These are phyloP conservation scores for Russula abietina DNA, from an alignment of 768 basidiomycete species.

Conservation along the genomic window DNA sequence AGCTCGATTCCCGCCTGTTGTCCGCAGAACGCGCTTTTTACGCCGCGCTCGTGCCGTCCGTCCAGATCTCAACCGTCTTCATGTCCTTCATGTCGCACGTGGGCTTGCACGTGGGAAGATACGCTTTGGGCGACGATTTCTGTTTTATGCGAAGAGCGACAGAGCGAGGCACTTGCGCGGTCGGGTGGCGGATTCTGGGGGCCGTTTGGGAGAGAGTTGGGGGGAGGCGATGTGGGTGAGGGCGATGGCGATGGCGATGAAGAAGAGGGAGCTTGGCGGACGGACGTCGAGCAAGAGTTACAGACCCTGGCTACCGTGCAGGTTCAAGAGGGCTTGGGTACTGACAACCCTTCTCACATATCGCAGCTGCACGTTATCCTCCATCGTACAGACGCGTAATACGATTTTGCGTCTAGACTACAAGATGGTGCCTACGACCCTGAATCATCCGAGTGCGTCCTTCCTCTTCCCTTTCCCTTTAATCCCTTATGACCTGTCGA, in stretches of 20 bases:
- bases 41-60: conserved; percentile 74
- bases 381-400: conserved; percentile 55
- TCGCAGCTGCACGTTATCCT: no score
- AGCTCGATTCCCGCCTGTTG: conserved; percentile 54
- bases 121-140: conserved; percentile 95
- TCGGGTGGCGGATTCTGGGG: conserved; percentile 80
- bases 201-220: conserved; percentile 41
- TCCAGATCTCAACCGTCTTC: conserved; percentile 56
- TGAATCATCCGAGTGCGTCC: conserved; percentile 50
- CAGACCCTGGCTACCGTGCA: conserved; percentile 53
- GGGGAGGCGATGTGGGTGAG: conserved; percentile 28
- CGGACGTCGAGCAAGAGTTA: conserved; percentile 53
- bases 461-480: not conserved
- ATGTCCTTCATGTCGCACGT: conserved; percentile 70
- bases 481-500: conserved; percentile 24
- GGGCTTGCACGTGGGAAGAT: conserved; percentile 94
- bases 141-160: no score
- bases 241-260: conserved; percentile 29
- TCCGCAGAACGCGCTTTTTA: conserved; percentile 75
- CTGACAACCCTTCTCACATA: conserved; percentile 75
- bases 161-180: conserved; percentile 56
- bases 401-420: conserved; percentile 60
- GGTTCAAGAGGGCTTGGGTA: conserved; percentile 58
- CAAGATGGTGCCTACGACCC: no score
- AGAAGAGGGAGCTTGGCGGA: conserved; percentile 57